Conservation (phyloP, 139 green algal species). For the Medakamo hakoo region DNA sequence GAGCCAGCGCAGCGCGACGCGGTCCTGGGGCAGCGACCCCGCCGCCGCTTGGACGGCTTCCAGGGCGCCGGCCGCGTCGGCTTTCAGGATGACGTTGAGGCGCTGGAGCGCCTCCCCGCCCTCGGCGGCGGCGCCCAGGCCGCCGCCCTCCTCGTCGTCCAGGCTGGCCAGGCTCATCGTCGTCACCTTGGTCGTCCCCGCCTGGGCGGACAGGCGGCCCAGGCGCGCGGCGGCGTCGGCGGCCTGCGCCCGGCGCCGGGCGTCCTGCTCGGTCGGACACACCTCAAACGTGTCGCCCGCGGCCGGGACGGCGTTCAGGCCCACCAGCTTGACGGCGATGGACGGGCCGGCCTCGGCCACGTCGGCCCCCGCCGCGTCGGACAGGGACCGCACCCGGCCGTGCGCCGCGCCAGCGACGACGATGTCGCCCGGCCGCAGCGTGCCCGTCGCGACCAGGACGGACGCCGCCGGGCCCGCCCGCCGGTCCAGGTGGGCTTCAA, state of each 20-base stretch:
- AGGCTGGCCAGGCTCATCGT: slow-evolving; percentile 67
- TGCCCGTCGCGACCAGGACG: slow-evolving; percentile 80
- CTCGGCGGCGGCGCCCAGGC: slow-evolving; percentile 40
- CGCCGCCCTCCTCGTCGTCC: slow-evolving; percentile 36
- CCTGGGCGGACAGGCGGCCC: slow-evolving; percentile 38
- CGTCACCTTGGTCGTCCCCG: slow-evolving; percentile 54
- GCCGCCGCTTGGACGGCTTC: slow-evolving; percentile 84
- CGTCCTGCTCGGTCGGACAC: slow-evolving; percentile 37
- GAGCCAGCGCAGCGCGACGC: slow-evolving; percentile 78
- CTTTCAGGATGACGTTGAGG: slow-evolving; percentile 87
- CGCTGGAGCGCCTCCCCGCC: slow-evolving; percentile 37
- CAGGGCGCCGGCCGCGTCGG: slow-evolving; percentile 66
- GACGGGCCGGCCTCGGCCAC: slow-evolving; percentile 54
- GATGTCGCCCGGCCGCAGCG: slow-evolving; percentile 68
- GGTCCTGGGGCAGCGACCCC: slow-evolving; percentile 66
- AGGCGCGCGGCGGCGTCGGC: slow-evolving; percentile 18
- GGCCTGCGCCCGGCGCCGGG: slow-evolving; percentile 15
- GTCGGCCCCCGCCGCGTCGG: slow-evolving; percentile 29
- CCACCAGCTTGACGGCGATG: slow-evolving; percentile 78
- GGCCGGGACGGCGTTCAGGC: slow-evolving; percentile 62
- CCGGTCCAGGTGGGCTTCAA: slow-evolving; percentile 85
- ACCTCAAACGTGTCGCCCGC: slow-evolving; percentile 82
- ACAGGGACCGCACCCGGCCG: slow-evolving; percentile 57
- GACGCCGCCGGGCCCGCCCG: slow-evolving; percentile 64
- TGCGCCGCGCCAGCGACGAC: slow-evolving; percentile 50